A percentile compares a stretch with the other conserved stretches of the same genome.
Conservation (phyloP, 345 rosid genomes). For the Populus ilicifolia region DNA sequence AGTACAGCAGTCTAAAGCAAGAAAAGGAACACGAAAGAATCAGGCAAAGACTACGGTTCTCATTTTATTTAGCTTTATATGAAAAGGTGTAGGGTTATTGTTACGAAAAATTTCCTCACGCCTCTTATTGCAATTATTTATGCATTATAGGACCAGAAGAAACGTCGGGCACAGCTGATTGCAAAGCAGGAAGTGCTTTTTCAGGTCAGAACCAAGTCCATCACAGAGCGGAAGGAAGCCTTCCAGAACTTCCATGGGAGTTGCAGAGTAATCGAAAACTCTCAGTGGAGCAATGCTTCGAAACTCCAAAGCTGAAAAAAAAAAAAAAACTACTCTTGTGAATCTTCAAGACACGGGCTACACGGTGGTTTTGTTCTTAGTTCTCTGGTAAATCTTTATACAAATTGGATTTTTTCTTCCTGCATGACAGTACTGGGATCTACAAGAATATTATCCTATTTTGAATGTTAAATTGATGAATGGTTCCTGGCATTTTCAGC, state of each 20-base stretch:
- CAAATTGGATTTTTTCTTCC: not conserved
- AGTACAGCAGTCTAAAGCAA: constrained; percentile 43
- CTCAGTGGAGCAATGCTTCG: constrained; percentile 67
- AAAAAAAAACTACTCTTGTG: constrained; percentile 19
- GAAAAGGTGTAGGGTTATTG: not conserved
- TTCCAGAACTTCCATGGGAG: constrained; percentile 34
- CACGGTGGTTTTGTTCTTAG: constrained; percentile 19
- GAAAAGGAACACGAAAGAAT: constrained; percentile 59
- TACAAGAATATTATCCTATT: not conserved
- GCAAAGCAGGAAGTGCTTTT: constrained; percentile 59
- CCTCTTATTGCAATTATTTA: too few relatives aligned
- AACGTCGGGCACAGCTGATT: constrained; percentile 51
- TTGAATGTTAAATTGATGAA: not conserved
- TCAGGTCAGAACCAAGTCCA: constrained; percentile 69
- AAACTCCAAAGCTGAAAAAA: constrained; percentile 41
- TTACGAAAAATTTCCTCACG: not conserved
- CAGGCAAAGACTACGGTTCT: constrained; percentile 50
- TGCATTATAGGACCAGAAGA: constrained; percentile 56
- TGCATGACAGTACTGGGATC: not conserved
- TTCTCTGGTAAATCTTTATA: constrained; percentile 23
- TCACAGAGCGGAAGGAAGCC: constrained; percentile 43
- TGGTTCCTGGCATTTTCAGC: not conserved
- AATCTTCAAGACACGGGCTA: constrained; percentile 14
- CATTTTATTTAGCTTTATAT: not conserved
- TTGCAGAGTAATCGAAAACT: constrained; percentile 44